phyloP scores from a whole-genome alignment of 1,284 basidiomycete species.

The Termitomyces sp. region DNA sequence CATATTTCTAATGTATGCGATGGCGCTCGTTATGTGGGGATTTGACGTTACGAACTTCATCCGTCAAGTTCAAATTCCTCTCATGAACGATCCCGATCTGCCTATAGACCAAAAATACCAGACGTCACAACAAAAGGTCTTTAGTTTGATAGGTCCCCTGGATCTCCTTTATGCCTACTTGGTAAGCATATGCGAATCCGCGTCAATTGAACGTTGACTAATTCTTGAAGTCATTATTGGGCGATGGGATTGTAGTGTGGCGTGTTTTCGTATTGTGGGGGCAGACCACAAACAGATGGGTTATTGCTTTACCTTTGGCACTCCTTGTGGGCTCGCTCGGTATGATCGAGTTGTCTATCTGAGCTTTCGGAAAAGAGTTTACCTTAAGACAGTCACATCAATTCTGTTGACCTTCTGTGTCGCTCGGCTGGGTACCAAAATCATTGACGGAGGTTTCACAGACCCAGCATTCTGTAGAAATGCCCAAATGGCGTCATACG shows the following conservation, averaged over 20 bases:
- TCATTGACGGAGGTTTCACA: slow-evolving; percentile 9
- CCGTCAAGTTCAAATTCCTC: slow-evolving; percentile 1
- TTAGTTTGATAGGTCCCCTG: neutral
- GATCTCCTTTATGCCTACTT: slow-evolving; percentile 8
- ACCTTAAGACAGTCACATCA: neutral
- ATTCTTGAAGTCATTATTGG: slow-evolving; percentile 1
- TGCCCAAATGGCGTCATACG: slow-evolving; percentile 5
- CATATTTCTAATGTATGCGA: slow-evolving; percentile 3
- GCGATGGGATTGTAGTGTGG: slow-evolving; percentile 3
- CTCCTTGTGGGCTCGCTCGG: slow-evolving; percentile 1
- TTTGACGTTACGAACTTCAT: slow-evolving; percentile 7
- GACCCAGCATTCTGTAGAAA: slow-evolving; percentile 10
- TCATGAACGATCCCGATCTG: neutral
- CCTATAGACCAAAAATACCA: slow-evolving; percentile 3
- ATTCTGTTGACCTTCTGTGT: slow-evolving; percentile 9
- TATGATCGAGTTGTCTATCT: neutral
- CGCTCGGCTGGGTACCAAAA: slow-evolving; percentile 3
- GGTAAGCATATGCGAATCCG: neutral
- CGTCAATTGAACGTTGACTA: neutral
- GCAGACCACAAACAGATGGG: neutral
- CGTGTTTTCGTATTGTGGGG: slow-evolving; percentile 6
- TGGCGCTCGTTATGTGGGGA: slow-evolving; percentile 5
- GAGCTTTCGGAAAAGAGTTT: neutral
- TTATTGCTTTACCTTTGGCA: neutral
- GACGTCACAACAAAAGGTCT: neutral